These are phyloP conservation scores for Entomortierella chlamydospora DNA, from an alignment of 192 early-diverging fungal genomes.

Conservation along the genomic window DNA sequence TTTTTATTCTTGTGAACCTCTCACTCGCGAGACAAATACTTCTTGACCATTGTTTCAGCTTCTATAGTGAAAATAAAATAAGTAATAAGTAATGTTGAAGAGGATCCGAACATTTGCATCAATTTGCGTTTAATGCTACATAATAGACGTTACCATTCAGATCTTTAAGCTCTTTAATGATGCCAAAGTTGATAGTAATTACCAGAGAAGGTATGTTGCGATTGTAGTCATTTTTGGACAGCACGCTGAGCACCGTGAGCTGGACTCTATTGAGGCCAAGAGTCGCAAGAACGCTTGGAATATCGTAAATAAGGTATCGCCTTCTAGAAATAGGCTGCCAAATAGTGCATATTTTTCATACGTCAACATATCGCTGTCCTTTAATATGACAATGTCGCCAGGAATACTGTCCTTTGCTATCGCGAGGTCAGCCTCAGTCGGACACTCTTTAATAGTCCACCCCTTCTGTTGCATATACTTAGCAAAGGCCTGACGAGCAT, in stretches of 20 bases:
- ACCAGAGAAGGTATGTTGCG: neutral
- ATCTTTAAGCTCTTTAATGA: no score
- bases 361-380: neutral
- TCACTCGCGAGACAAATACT: no score
- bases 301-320: neutral
- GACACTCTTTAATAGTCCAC: neutral
- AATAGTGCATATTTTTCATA: neutral
- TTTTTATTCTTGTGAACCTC: no score
- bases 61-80: no score
- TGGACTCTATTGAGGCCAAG: neutral
- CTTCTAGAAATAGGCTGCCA: neutral
- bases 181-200: neutral
- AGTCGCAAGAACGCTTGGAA: neutral
- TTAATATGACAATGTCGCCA: neutral
- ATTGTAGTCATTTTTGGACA: constrained; percentile 7
- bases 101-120: no score
- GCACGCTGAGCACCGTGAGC: neutral
- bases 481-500: neutral
- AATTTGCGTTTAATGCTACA: no score
- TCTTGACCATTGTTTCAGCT: no score
- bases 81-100: no score
- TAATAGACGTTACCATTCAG: no score
- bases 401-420: neutral
- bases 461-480: neutral
- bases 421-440: neutral